A percentile compares a stretch with the other conserved stretches of the same genome.
Evolutionary conservation across 179 eudicot species (phyloP).

Genomic region (Camellia oleifera): DNA sequence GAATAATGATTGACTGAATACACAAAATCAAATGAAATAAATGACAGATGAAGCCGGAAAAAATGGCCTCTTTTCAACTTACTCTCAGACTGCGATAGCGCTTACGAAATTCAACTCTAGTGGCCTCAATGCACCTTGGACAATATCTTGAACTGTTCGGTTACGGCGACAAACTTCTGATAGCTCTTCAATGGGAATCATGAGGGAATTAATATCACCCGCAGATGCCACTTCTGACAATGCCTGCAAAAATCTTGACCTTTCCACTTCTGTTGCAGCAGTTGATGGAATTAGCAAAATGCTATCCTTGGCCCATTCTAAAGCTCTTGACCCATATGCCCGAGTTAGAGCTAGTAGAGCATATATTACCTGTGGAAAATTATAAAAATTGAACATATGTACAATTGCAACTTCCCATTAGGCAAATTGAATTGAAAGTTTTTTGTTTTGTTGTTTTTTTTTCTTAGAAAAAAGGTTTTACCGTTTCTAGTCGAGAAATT

Average conservation of each 20-base stretch:
- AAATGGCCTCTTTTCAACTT: constrained; percentile 20
- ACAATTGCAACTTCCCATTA: not conserved
- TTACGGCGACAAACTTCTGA: constrained; percentile 96
- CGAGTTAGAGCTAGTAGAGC: constrained; percentile 70
- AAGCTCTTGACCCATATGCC: constrained; percentile 57
- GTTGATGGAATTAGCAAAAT: constrained; percentile 70
- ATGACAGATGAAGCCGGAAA: constrained; percentile 16
- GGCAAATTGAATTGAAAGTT: not conserved
- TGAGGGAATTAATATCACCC: constrained; percentile 46
- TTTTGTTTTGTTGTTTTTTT: too few species aligned
- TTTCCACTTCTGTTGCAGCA: constrained; percentile 79
- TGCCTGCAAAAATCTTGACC: constrained; percentile 70
- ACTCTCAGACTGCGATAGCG: constrained; percentile 29
- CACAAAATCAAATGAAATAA: constrained; percentile 11
- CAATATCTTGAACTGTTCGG: constrained; percentile 92
- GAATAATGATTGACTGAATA: constrained; percentile 15
- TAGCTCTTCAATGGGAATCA: constrained; percentile 78
- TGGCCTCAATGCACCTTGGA: constrained; percentile 93
- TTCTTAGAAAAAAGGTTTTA: constrained; percentile 19
- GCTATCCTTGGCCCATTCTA: constrained; percentile 84
- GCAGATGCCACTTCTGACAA: constrained; percentile 79
- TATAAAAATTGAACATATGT: not conserved
- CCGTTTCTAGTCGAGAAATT: constrained; percentile 83
- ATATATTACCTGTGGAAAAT: constrained; percentile 59
- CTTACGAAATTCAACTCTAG: constrained; percentile 53